phyloP scores from a whole-genome alignment of 306 rosid genomes.

The Delonix regia region DNA sequence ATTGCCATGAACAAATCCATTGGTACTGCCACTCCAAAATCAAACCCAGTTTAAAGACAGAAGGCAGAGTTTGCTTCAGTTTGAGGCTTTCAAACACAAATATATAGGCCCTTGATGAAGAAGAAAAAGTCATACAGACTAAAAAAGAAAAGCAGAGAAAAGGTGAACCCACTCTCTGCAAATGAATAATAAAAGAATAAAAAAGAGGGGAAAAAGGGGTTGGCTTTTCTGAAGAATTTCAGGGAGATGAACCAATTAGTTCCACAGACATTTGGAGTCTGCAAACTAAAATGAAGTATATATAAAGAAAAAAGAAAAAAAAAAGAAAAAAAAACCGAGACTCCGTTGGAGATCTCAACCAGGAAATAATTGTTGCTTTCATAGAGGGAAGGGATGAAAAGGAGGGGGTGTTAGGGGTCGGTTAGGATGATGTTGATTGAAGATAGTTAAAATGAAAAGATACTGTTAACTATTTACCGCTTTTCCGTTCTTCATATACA shows the following conservation, averaged over 20 bases:
- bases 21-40: constrained; percentile 47
- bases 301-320: background rate
- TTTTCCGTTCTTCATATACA: constrained; percentile 24
- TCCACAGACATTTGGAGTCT: constrained; percentile 24
- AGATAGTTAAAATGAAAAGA: constrained; percentile 44
- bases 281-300: constrained; percentile 1
- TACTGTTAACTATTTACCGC: constrained; percentile 40
- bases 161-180: background rate
- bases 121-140: constrained; percentile 38
- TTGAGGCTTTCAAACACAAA: constrained; percentile 45
- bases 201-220: constrained; percentile 26
- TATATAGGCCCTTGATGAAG: constrained; percentile 56
- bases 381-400: constrained; percentile 33
- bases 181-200: constrained; percentile 4
- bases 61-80: constrained; percentile 45
- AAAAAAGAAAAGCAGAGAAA: constrained; percentile 26
- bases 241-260: constrained; percentile 37
- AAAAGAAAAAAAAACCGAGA: background rate
- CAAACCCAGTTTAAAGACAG: constrained; percentile 21
- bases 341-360: constrained; percentile 32
- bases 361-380: constrained; percentile 30
- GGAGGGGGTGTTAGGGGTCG: constrained; percentile 33
- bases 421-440: constrained; percentile 48
- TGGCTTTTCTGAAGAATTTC: constrained; percentile 34
- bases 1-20: constrained; percentile 67